Percentiles rank a stretch among this genome's conserved stretches.
Conservation (phyloP, 2,329 filamentous ascomycete species). For the Fusarium kyushuense region DNA sequence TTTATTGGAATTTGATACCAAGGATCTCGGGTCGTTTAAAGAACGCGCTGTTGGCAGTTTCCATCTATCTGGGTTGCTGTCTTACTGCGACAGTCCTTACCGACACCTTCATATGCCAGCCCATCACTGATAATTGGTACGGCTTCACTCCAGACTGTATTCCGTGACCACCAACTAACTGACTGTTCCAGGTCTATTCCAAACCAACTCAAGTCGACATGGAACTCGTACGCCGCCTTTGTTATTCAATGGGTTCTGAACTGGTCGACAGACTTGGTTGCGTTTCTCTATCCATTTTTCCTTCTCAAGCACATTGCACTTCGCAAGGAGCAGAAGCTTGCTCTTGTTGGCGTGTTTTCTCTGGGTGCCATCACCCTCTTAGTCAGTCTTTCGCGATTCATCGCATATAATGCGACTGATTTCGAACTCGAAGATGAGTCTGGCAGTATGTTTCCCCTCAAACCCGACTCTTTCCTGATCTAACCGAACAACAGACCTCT, state of each 20-base stretch:
- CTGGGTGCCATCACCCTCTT: constrained; percentile 9
- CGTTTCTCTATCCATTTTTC: constrained; percentile 21
- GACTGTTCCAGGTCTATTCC: constrained; percentile 5
- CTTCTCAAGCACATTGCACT: constrained; percentile 11
- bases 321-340: constrained; percentile 16
- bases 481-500: neutral
- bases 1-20: constrained; percentile 23
- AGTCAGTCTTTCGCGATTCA: constrained; percentile 17
- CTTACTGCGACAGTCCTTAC: constrained; percentile 14
- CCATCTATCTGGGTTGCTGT: constrained; percentile 3
- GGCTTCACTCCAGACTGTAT: fast-evolving
- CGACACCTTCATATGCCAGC: constrained; percentile 11
- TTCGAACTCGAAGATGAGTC: constrained; percentile 21
- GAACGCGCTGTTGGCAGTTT: neutral
- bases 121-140: constrained; percentile 18
- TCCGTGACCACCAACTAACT: fast-evolving
- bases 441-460: neutral
- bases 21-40: constrained; percentile 2
- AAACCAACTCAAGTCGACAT: constrained; percentile 14
- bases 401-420: constrained; percentile 18
- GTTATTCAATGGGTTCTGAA: constrained; percentile 18
- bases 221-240: constrained; percentile 22
- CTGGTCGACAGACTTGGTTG: constrained; percentile 15
- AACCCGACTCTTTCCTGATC: neutral
- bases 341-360: constrained; percentile 19